These are phyloP conservation scores for Cercospora beticola DNA, from an alignment of 2,329 filamentous ascomycete species.

Conservation along the genomic window DNA sequence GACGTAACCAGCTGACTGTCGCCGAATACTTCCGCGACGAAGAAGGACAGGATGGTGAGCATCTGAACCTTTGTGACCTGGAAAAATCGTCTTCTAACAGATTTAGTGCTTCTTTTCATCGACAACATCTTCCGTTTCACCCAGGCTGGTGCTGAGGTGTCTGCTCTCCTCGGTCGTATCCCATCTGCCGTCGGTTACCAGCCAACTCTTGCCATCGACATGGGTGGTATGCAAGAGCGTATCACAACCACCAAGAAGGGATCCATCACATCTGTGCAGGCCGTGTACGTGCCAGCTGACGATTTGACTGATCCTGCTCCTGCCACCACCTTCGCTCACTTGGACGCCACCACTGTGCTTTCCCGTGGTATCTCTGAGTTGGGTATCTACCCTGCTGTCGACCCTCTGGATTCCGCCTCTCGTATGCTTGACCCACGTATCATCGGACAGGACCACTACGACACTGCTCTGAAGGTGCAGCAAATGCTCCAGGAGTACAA, in stretches of 20 bases:
- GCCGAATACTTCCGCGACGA: slow-evolving; percentile 72
- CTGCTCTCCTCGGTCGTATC: slow-evolving; percentile 97
- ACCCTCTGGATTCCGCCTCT: slow-evolving; percentile 98
- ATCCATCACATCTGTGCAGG: slow-evolving; percentile 99
- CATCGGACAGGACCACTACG: slow-evolving; percentile 96
- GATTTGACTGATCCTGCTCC: slow-evolving; percentile 99
- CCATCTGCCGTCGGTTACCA: slow-evolving; percentile 99
- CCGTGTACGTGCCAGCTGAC: slow-evolving; percentile 99
- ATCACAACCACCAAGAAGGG: slow-evolving; percentile 99
- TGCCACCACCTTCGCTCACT: slow-evolving; percentile 98
- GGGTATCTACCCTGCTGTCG: slow-evolving; percentile 99
- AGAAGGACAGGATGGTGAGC: slow-evolving; percentile 71
- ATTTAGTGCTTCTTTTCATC: slow-evolving; percentile 87
- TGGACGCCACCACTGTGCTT: slow-evolving; percentile 99
- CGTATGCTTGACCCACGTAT: slow-evolving; percentile 99
- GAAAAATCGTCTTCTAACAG: background rate
- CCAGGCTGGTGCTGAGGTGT: slow-evolving; percentile 99
- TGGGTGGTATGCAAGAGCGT: slow-evolving; percentile 99
- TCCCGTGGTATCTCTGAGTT: slow-evolving; percentile 99
- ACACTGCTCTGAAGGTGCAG: slow-evolving; percentile 90
- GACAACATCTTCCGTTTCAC: slow-evolving; percentile 99
- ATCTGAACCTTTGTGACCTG: background rate
- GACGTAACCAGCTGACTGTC: slow-evolving; percentile 52
- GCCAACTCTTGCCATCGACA: slow-evolving; percentile 96
- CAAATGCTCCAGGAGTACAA: slow-evolving; percentile 99